These are phyloP conservation scores for Phytopythium chamaehyphon DNA, from an alignment of 352 stramenopile species.

Conservation along the genomic window DNA sequence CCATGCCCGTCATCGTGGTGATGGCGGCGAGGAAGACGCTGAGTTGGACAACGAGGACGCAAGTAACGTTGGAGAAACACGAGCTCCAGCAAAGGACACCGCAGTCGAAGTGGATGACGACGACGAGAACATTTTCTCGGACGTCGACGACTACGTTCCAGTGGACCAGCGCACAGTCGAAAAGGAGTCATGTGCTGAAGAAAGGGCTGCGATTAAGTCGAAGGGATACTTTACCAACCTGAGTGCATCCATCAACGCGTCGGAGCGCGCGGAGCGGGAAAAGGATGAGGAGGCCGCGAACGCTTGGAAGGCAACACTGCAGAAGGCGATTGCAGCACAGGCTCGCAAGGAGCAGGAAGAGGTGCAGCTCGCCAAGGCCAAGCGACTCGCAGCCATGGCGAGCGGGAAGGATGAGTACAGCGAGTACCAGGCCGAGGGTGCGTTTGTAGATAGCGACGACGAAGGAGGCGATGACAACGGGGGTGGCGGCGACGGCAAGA, in stretches of 20 bases:
- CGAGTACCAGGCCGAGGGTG: conserved; percentile 37
- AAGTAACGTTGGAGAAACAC: neutral
- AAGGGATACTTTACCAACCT: conserved; percentile 64
- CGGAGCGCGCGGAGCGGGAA: conserved; percentile 32
- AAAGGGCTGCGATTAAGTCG: conserved; percentile 17
- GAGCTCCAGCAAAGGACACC: conserved; percentile 5
- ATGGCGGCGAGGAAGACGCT: conserved; percentile 2
- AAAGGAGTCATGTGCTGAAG: conserved; percentile 2
- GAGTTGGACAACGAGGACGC: conserved; percentile 1
- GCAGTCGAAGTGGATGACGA: conserved; percentile 3
- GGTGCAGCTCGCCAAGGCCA: conserved; percentile 29
- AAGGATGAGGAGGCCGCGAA: conserved; percentile 40
- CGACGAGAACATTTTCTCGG: conserved; percentile 72
- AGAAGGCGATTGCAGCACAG: conserved; percentile 51
- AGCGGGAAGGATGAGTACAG: conserved; percentile 72
- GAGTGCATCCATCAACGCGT: conserved; percentile 61
- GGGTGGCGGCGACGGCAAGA: conserved; percentile 28
- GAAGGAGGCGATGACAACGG: conserved; percentile 37
- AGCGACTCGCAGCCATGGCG: conserved; percentile 25
- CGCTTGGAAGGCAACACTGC: conserved; percentile 54
- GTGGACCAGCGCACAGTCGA: conserved; percentile 41
- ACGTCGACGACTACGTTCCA: conserved; percentile 67
- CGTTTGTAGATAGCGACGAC: conserved; percentile 61
- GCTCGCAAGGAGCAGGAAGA: conserved; percentile 34
- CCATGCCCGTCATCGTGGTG: neutral